Evolutionary conservation across 2,329 filamentous ascomycete species (phyloP).

Genomic region (Hypoxylon sp.): DNA sequence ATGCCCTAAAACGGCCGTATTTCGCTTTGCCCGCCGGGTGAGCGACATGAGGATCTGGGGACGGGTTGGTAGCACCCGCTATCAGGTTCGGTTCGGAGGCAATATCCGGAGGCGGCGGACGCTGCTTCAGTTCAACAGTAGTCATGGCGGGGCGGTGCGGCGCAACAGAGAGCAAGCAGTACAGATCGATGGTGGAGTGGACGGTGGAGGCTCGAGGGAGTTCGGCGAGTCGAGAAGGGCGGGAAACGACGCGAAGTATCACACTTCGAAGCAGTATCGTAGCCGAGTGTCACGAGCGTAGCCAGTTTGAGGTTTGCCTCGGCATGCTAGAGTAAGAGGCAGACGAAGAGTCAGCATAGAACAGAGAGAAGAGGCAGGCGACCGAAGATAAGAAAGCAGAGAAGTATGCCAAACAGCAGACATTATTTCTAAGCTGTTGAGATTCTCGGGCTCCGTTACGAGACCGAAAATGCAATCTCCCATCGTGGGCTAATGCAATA

Average conservation of each 20-base stretch:
- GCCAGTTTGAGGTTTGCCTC: slow-evolving; percentile 8
- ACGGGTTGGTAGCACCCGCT: slow-evolving; percentile 40
- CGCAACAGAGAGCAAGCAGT: neutral
- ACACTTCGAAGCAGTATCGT: slow-evolving; percentile 6
- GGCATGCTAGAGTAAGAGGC: slow-evolving; percentile 23
- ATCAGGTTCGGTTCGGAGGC: slow-evolving; percentile 54
- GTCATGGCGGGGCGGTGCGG: slow-evolving; percentile 49
- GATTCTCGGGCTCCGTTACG: slow-evolving; percentile 19
- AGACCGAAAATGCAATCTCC: slow-evolving; percentile 24
- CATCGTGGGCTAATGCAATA: slow-evolving; percentile 9
- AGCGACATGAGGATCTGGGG: slow-evolving; percentile 44
- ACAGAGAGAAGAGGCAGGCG: neutral
- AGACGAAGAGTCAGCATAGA: slow-evolving; percentile 14
- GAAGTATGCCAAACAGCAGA: slow-evolving; percentile 18
- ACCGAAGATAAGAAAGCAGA: neutral
- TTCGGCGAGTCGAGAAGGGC: neutral
- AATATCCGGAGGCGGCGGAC: slow-evolving; percentile 45
- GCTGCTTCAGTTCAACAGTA: slow-evolving; percentile 57
- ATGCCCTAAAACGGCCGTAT: slow-evolving; percentile 65
- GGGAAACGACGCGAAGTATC: slow-evolving; percentile 1
- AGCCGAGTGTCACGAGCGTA: slow-evolving; percentile 16
- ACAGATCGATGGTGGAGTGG: slow-evolving; percentile 7
- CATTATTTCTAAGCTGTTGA: slow-evolving; percentile 5
- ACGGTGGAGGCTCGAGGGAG: slow-evolving; percentile 6
- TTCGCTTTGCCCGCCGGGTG: slow-evolving; percentile 71